phyloP scores from a whole-genome alignment of 345 rosid species.

The Melaleuca alternifolia region DNA sequence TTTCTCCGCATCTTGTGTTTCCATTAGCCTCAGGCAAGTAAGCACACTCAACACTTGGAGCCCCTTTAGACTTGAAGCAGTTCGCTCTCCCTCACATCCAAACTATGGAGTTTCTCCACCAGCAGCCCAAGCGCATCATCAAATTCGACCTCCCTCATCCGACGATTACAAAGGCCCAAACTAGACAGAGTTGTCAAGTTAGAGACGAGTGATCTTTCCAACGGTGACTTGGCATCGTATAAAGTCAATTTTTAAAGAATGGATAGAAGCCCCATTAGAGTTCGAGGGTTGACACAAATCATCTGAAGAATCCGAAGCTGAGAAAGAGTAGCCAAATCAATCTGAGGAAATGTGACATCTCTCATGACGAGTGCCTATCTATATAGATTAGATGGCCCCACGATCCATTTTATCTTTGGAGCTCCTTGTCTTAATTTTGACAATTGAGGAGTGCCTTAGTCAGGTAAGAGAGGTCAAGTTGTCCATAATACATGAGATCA shows the following conservation, averaged over 20 bases:
- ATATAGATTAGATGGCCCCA: neutral
- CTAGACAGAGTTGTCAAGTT: neutral
- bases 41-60: neutral
- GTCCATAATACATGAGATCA: neutral
- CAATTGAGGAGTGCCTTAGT: neutral
- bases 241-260: neutral
- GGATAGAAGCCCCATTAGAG: neutral
- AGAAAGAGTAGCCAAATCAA: neutral
- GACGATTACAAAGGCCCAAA: neutral
- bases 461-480: neutral
- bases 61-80: neutral
- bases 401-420: neutral
- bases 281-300: neutral
- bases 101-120: neutral
- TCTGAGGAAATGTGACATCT: neutral
- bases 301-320: neutral
- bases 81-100: neutral
- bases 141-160: neutral
- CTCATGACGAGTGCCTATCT: neutral
- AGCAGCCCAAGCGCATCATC: neutral
- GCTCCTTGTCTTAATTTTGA: neutral
- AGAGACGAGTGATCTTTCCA: neutral
- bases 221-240: neutral
- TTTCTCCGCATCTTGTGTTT: neutral
- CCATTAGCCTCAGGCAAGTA: neutral